Conservation (phyloP, 2,329 filamentous ascomycete species). For the Fusarium virguliforme region DNA sequence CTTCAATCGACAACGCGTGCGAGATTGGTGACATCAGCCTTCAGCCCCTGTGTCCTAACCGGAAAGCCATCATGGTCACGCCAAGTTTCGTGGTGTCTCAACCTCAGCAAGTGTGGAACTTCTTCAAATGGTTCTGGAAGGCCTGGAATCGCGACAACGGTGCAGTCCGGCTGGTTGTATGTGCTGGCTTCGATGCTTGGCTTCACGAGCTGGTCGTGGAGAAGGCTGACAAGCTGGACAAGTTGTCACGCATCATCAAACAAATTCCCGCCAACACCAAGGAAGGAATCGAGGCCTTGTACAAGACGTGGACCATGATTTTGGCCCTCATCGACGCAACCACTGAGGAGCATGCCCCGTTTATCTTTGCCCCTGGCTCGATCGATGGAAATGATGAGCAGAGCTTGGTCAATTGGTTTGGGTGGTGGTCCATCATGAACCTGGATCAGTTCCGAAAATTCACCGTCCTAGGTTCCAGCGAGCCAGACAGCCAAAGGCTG, state of each 20-base stretch:
- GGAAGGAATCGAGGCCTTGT: constrained; percentile 39
- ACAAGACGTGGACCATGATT: constrained; percentile 46
- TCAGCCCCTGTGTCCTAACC: constrained; percentile 52
- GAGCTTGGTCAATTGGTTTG: constrained; percentile 75
- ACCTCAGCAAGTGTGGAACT: constrained; percentile 54
- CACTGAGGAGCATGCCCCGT: constrained; percentile 42
- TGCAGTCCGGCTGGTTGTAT: constrained; percentile 52
- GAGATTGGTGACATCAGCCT: constrained; percentile 49
- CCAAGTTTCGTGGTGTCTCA: constrained; percentile 61
- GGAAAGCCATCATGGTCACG: constrained; percentile 58
- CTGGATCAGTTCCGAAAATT: constrained; percentile 70
- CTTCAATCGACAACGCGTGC: constrained; percentile 15
- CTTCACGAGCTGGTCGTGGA: constrained; percentile 50
- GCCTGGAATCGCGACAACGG: constrained; percentile 34
- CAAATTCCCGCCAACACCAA: constrained; percentile 1
- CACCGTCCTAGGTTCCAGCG: constrained; percentile 67
- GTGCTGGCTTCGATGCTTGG: constrained; percentile 52
- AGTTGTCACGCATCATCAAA: background rate
- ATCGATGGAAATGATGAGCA: constrained; percentile 75
- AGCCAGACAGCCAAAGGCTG: constrained; percentile 41
- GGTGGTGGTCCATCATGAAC: constrained; percentile 68
- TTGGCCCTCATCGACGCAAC: constrained; percentile 37
- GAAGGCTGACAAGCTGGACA: constrained; percentile 25
- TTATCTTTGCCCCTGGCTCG: constrained; percentile 63
- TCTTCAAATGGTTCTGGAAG: constrained; percentile 58